A percentile compares a stretch with the other conserved stretches of the same genome.
Conservation (phyloP, 2,329 filamentous ascomycete species). For the Eurotiales sp. region DNA sequence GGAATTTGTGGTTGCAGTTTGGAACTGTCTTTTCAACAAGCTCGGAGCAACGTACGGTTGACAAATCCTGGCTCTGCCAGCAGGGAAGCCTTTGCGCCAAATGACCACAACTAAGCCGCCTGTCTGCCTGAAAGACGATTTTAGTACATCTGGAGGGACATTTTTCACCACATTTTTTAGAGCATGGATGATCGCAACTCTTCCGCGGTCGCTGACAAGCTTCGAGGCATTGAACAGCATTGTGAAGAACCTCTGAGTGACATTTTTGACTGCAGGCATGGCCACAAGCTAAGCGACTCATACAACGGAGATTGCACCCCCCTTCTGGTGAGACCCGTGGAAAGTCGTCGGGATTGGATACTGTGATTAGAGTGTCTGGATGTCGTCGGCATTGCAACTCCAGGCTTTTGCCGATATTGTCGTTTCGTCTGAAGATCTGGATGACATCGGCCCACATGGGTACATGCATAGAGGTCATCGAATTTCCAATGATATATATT, state of each 20-base stretch:
- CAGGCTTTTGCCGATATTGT: slow-evolving; percentile 50
- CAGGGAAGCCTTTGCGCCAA: slow-evolving; percentile 27
- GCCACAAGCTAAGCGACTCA: slow-evolving; percentile 41
- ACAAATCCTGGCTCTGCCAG: slow-evolving; percentile 42
- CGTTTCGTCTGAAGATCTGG: slow-evolving; percentile 44
- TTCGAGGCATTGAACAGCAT: slow-evolving; percentile 38
- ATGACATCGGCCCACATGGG: slow-evolving; percentile 63
- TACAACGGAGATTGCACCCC: slow-evolving; percentile 55
- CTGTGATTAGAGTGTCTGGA: slow-evolving; percentile 47
- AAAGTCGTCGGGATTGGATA: slow-evolving; percentile 58
- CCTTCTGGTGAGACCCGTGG: slow-evolving; percentile 55
- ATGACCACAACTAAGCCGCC: slow-evolving; percentile 31
- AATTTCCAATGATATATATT: slow-evolving; percentile 68
- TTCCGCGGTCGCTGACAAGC: slow-evolving; percentile 34
- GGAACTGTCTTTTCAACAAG: slow-evolving; percentile 48
- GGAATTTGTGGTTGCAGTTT: slow-evolving; percentile 54
- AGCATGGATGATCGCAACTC: slow-evolving; percentile 42
- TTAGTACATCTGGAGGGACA: slow-evolving; percentile 36
- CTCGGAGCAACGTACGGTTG: slow-evolving; percentile 47
- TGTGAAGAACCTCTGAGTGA: slow-evolving; percentile 43
- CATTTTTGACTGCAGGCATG: slow-evolving; percentile 45
- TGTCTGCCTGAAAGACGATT: slow-evolving; percentile 24
- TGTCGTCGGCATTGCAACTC: slow-evolving; percentile 61
- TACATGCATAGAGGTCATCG: slow-evolving; percentile 54
- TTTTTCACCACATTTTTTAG: slow-evolving; percentile 36